Base-by-base conservation (phyloP, 192 early-diverging fungal species). In the Coemansia erecta region DNA sequence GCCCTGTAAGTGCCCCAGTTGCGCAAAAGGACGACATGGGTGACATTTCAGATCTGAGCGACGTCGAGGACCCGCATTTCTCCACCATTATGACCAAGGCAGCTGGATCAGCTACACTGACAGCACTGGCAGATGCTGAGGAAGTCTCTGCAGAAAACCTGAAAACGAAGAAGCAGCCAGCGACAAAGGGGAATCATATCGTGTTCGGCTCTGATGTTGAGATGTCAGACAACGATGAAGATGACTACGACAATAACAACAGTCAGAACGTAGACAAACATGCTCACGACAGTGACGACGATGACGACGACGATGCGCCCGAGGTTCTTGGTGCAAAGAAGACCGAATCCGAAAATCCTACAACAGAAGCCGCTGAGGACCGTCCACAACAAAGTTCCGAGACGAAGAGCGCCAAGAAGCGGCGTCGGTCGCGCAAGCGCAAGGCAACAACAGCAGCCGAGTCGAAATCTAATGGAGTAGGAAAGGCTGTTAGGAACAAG, bases 41-140 rank as follows among this genome's bases (percentile, higher is more conserved):
- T 22, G 74, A 71, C 8, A 77, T 77, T 46, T 78, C 75, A 7
- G 75, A 78, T 52, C 53, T 78, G 53, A 78, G 75, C 61, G 75
- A 78, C 19, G 46, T 72, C 23, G 75, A 68, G 3, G 69, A 78
- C 59, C 75, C 75, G 26, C 75, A 71, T 23, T 78, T 78, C 24
- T 60, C 68, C 5, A 54, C 57, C 28, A 63, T 77, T 31, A 77
- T 77, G 74, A 60, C 68, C 8, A 56, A 60, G 13, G 64, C 61
- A 14, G 73, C 64, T 8, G 73, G 61, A 48, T 60, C 68, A 22
- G 64, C 52, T 8, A 51, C 60, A 15, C 55, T 67, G 19, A 68
- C 73, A 19, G 73, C 73, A 3, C 62, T 64, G 12, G 18, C 5
- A 23, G 49, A 31, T 23, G 41, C 9, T 12, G 14, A 13, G 31